Percentiles rank a stretch among this genome's conserved stretches.
Conservation (phyloP, 2,329 filamentous ascomycete species). For the Aspergillus tanneri region DNA sequence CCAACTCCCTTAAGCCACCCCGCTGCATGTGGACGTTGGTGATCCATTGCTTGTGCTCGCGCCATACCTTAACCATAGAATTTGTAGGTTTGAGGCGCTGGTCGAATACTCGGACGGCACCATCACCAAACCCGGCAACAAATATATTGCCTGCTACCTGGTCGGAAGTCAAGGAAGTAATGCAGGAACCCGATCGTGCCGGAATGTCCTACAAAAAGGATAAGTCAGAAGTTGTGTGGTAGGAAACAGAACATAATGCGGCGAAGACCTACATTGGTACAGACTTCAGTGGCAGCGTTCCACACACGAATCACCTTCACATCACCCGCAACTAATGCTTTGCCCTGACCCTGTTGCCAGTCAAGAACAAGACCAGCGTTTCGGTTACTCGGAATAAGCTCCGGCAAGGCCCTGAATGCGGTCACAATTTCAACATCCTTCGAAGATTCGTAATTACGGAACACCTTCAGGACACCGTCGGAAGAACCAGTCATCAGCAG, state of each 20-base stretch:
- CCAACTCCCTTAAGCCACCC: constrained; percentile 84
- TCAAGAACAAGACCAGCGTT: constrained; percentile 97
- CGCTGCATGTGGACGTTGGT: constrained; percentile 96
- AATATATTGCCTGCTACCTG: constrained; percentile 98
- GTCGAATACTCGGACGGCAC: constrained; percentile 90
- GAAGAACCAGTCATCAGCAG: constrained; percentile 93
- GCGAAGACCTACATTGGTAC: constrained; percentile 60
- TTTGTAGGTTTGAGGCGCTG: constrained; percentile 79
- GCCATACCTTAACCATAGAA: constrained; percentile 95
- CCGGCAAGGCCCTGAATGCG: constrained; percentile 85
- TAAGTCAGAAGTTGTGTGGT: constrained; percentile 1
- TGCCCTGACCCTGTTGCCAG: constrained; percentile 97
- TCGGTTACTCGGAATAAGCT: constrained; percentile 89
- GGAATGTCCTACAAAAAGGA: constrained; percentile 72
- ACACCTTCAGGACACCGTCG: constrained; percentile 90
- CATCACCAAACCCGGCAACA: constrained; percentile 93
- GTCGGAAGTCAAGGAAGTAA: constrained; percentile 92
- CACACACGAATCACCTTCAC: constrained; percentile 94
- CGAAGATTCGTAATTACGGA: constrained; percentile 82
- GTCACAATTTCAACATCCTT: constrained; percentile 80
- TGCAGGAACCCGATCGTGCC: constrained; percentile 89
- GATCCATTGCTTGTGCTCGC: constrained; percentile 93
- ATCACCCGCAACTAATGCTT: constrained; percentile 92
- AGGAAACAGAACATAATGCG: background rate
- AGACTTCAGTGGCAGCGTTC: constrained; percentile 92